A percentile compares a stretch with the other conserved stretches of the same genome.
phyloP scores from a whole-genome alignment of 257 asterid species.

The Ilex asprella region DNA sequence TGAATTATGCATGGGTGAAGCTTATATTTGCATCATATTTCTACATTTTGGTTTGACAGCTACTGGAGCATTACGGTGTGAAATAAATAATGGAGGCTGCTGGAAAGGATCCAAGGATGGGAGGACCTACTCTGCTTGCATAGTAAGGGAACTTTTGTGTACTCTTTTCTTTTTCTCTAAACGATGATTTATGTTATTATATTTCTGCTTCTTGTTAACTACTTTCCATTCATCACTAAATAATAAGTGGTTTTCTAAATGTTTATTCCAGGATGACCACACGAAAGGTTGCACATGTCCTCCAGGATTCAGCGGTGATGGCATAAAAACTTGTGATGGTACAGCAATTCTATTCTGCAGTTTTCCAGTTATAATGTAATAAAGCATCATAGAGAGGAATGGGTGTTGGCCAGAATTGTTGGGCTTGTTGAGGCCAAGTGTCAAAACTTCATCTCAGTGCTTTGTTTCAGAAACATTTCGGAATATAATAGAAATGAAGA shows the following conservation, averaged over 20 bases:
- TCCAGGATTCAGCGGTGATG: slow-evolving; percentile 92
- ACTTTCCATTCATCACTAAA: not conserved
- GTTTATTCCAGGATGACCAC: slow-evolving; percentile 51
- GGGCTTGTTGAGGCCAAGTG: too few relatives aligned
- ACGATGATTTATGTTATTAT: not conserved
- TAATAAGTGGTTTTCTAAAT: not conserved
- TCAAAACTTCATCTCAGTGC: too few relatives aligned
- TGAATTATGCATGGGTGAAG: not conserved
- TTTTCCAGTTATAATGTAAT: not conserved
- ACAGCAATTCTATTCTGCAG: slow-evolving; percentile 6
- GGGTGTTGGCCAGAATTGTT: too few relatives aligned
- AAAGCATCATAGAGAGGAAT: too few relatives aligned
- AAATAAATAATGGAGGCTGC: slow-evolving; percentile 81
- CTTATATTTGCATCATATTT: not conserved
- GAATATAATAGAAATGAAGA: too few relatives aligned
- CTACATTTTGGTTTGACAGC: slow-evolving; percentile 38
- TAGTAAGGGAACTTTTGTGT: slow-evolving; percentile 42
- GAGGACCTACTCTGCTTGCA: slow-evolving; percentile 79
- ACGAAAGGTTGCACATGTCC: slow-evolving; percentile 91
- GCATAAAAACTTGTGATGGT: slow-evolving; percentile 83
- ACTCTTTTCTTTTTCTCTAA: not conserved
- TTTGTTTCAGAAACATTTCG: too few relatives aligned
- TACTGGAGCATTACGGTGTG: slow-evolving; percentile 85
- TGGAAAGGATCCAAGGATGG: slow-evolving; percentile 75
- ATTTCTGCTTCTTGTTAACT: not conserved